Percentiles rank a stretch among this genome's conserved stretches.
Evolutionary conservation across 2,329 filamentous ascomycete species (phyloP).

Genomic region (Leptosphaerulina australis): DNA sequence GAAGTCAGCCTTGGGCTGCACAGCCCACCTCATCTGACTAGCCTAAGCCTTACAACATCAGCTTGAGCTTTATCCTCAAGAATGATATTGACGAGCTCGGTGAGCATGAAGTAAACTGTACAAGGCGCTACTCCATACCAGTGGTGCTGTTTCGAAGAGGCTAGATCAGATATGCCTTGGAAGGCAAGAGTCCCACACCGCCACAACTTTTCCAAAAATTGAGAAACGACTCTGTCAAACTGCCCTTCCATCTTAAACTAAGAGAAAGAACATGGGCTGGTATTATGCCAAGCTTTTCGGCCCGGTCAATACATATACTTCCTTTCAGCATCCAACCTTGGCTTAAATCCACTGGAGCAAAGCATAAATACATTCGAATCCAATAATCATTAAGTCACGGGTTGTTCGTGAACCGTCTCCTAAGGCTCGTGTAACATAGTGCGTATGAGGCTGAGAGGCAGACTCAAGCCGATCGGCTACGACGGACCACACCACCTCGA

Average conservation of each 20-base stretch:
- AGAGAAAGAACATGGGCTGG: neutral
- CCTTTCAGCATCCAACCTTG: neutral
- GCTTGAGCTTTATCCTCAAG: neutral
- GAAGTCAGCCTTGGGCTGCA: slow-evolving; percentile 27
- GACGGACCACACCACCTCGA: slow-evolving; percentile 1
- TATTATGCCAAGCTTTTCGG: slow-evolving; percentile 9
- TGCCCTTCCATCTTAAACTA: neutral
- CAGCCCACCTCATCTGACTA: slow-evolving; percentile 15
- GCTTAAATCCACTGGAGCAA: slow-evolving; percentile 4
- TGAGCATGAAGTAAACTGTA: neutral
- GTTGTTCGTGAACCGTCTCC: neutral
- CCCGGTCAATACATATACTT: slow-evolving; percentile 4
- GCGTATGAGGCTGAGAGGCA: slow-evolving; percentile 18
- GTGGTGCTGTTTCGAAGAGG: neutral
- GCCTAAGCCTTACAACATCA: neutral
- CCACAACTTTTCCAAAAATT: no score
- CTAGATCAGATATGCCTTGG: neutral
- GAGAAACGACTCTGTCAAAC: no score
- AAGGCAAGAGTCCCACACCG: neutral
- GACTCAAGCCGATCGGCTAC: neutral
- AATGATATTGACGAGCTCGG: neutral
- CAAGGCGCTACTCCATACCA: neutral
- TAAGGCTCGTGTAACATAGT: slow-evolving; percentile 16
- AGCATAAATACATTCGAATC: neutral
- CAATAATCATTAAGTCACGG: slow-evolving; percentile 1